phyloP scores from a whole-genome alignment of 345 rosid species.

The Brassica nigra region DNA sequence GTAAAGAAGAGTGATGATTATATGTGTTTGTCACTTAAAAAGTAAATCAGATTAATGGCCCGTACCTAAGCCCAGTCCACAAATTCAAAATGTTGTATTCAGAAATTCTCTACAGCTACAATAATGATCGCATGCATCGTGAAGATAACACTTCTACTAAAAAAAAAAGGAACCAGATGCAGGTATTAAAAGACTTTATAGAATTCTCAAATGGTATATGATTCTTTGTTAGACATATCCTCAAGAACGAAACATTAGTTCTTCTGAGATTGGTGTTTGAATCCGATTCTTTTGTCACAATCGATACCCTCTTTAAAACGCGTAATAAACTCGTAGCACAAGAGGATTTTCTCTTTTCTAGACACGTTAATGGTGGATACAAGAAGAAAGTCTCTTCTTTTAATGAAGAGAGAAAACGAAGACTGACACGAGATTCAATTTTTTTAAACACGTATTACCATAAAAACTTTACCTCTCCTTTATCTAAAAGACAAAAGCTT shows the following conservation, averaged over 20 bases:
- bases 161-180: slow-evolving; percentile 14
- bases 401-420: background rate
- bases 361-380: slow-evolving; percentile 15
- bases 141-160: background rate
- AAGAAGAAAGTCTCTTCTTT: slow-evolving; percentile 18
- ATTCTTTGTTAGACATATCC: slow-evolving; percentile 26
- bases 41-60: background rate
- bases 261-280: slow-evolving; percentile 21
- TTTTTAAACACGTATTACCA: slow-evolving; percentile 30
- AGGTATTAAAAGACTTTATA: background rate
- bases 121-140: background rate
- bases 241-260: slow-evolving; percentile 1
- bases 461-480: background rate
- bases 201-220: slow-evolving; percentile 29
- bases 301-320: background rate
- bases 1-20: too few relatives aligned
- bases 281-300: slow-evolving; percentile 30
- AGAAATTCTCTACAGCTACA: background rate
- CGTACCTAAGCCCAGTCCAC: slow-evolving; percentile 7
- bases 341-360: background rate
- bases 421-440: slow-evolving; percentile 9
- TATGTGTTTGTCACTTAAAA: too few relatives aligned
- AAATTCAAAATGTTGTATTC: background rate
- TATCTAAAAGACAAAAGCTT: slow-evolving; percentile 25
- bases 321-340: slow-evolving; percentile 22